Percentiles rank a stretch among this genome's conserved stretches.
phyloP scores from a whole-genome alignment of 2,329 filamentous ascomycete genomes.

The Calonectria leucothoes region DNA sequence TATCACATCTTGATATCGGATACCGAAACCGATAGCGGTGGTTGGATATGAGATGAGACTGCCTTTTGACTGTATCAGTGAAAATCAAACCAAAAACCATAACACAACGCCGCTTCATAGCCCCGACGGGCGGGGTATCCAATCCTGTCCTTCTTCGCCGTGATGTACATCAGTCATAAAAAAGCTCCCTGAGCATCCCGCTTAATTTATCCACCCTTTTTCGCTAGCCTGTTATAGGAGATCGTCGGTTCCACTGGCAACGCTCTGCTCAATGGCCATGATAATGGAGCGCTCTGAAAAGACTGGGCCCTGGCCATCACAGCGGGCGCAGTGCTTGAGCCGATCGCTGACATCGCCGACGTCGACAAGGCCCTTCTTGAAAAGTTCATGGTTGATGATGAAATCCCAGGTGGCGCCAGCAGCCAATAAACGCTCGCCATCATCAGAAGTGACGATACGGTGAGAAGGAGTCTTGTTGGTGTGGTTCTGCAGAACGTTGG shows the following conservation, averaged over 20 bases:
- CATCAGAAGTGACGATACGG: slow-evolving; percentile 73
- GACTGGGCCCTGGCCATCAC: slow-evolving; percentile 89
- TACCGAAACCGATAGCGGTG: background rate
- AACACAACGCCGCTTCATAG: slow-evolving; percentile 41
- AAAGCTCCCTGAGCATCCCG: slow-evolving; percentile 24
- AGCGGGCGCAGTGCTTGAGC: slow-evolving; percentile 79
- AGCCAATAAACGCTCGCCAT: slow-evolving; percentile 77
- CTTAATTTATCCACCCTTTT: slow-evolving; percentile 6
- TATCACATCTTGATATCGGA: background rate
- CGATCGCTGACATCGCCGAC: slow-evolving; percentile 83
- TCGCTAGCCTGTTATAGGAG: slow-evolving; percentile 57
- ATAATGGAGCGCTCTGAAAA: slow-evolving; percentile 83
- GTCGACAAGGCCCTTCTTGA: slow-evolving; percentile 82
- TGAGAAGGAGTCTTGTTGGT: slow-evolving; percentile 73
- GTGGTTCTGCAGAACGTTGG: slow-evolving; percentile 70
- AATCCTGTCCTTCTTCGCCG: slow-evolving; percentile 32
- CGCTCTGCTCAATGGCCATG: slow-evolving; percentile 81
- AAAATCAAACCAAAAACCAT: slow-evolving; percentile 26
- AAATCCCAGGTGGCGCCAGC: slow-evolving; percentile 89
- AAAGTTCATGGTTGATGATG: slow-evolving; percentile 84
- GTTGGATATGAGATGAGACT: slow-evolving; percentile 2
- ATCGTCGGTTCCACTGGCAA: slow-evolving; percentile 82
- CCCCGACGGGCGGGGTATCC: slow-evolving; percentile 43
- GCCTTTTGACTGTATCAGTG: slow-evolving; percentile 14
- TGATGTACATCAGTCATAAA: slow-evolving; percentile 42